Evolutionary conservation across 1,284 basidiomycete genomes (phyloP), one percentile per base, ranked within the genome.

Genomic region (Ceratobasidium sp.): DNA sequence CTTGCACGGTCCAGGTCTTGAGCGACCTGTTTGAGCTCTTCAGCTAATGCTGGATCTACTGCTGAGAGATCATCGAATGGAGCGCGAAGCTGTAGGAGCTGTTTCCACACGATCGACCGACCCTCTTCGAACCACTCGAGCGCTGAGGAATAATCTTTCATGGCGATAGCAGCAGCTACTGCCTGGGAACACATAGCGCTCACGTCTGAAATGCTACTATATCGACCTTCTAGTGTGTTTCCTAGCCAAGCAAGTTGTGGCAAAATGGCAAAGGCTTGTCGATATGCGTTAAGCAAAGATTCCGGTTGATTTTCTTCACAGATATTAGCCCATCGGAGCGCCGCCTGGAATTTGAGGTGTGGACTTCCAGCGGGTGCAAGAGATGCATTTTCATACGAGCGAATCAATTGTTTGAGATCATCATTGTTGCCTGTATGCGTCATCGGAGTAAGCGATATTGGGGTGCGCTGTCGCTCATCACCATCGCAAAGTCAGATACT

Each of bases 111-210:
- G 24, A 62, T 47, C 2, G 44, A 47, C 14, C 81, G 78, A 27
- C 81, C 80, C 67, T 79, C 24, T 69, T 81, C 80, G 2, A 81
- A 63, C 69, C 79, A 78, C 60, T 81, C 81, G n/a, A 81, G 29
- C 9, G 80, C 80, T 1, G 47, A 33, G 7, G 22, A 17, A 11
- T 29, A 60, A 11, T 60, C 29, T 9, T 41, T 33, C 19, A 62
- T 24, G 27, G 44, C 4, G 1, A 73, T 63, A 1, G 56, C 71
- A 4, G 15, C 45, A 6, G 29, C 33, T 0, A 36, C 71, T 3
- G 71, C 71, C 27, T 47, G 22, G 44, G 44, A 14, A 48, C 36
- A 36, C 15, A 60, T 15, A 9, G 14, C 15, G 17, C 57, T 33
- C 1, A 73, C 48, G 3, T 47, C 14, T 0, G 56, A 27, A 5